phyloP scores from a whole-genome alignment of 345 rosid species.

The Salix viminalis region DNA sequence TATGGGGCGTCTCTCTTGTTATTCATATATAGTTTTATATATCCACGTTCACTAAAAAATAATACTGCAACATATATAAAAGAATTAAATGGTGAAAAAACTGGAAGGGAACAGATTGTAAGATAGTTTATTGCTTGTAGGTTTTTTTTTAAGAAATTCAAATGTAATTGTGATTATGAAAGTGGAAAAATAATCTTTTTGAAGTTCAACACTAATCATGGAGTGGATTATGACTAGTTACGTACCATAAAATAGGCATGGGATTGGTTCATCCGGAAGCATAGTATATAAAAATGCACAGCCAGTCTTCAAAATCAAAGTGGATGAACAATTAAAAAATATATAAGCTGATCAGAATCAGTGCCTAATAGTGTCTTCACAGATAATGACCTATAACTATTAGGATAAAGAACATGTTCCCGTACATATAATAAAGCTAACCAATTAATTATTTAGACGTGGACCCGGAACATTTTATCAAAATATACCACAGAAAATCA shows the following conservation, averaged over 20 bases:
- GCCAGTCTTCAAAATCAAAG: background rate
- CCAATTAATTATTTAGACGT: background rate
- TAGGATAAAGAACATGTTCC: background rate
- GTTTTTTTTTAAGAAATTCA: too few species aligned
- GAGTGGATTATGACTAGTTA: too few species aligned
- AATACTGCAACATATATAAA: too few species aligned
- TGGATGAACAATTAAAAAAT: background rate
- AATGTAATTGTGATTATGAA: too few species aligned
- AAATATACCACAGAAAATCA: background rate
- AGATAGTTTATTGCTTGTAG: too few species aligned
- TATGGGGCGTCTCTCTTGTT: background rate
- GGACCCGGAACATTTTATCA: background rate
- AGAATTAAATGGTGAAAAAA: too few species aligned
- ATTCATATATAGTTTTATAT: background rate
- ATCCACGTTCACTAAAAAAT: background rate
- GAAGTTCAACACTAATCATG: too few species aligned
- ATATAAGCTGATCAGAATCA: background rate
- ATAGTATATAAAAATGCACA: background rate
- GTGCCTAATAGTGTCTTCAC: background rate
- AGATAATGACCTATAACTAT: background rate
- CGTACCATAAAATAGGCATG: background rate
- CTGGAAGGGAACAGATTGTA: too few species aligned
- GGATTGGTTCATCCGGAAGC: background rate
- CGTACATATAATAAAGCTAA: background rate
- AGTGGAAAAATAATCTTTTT: too few species aligned